Evolutionary conservation across 352 stramenopile species (phyloP).

Genomic region (Pythium aristosporum): DNA sequence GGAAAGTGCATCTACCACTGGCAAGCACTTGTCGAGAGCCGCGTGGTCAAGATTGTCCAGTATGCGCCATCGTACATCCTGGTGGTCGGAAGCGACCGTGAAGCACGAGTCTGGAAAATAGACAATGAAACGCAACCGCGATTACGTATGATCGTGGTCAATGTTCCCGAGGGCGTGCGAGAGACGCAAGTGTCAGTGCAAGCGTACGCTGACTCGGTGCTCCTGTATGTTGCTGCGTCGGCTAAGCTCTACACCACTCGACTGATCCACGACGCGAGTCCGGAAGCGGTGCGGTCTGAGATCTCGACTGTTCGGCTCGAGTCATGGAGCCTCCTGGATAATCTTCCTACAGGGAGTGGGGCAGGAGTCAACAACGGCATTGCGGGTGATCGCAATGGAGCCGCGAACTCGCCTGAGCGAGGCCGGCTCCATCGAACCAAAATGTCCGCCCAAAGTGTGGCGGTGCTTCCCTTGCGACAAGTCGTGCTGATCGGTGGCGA

Average conservation of each 20-base stretch:
- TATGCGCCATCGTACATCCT: constrained; percentile 57
- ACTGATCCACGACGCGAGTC: constrained; percentile 35
- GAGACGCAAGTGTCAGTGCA: constrained; percentile 56
- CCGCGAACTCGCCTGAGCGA: constrained; percentile 15
- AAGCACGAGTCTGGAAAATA: constrained; percentile 66
- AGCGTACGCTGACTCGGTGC: constrained; percentile 34
- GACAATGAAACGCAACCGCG: constrained; percentile 27
- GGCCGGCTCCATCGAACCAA: constrained; percentile 50
- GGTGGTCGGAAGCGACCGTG: constrained; percentile 59
- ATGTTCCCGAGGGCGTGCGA: constrained; percentile 53
- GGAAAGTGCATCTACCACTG: constrained; percentile 45
- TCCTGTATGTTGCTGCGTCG: constrained; percentile 47
- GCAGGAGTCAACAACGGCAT: neutral
- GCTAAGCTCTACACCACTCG: constrained; percentile 44
- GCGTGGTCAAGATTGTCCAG: constrained; percentile 51
- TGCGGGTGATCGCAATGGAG: neutral
- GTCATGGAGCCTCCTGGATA: constrained; percentile 49
- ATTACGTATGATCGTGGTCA: constrained; percentile 46
- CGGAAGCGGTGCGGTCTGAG: constrained; percentile 17
- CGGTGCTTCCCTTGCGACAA: constrained; percentile 57
- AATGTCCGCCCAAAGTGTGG: constrained; percentile 36
- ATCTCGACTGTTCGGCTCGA: constrained; percentile 41
- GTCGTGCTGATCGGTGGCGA: constrained; percentile 60
- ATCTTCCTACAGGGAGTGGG: constrained; percentile 4
- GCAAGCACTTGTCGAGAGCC: constrained; percentile 55